Evolutionary conservation across 2,329 filamentous ascomycete genomes (phyloP), one percentile per base, ranked within the genome.

Genomic region (Aurifilum marmelostoma): DNA sequence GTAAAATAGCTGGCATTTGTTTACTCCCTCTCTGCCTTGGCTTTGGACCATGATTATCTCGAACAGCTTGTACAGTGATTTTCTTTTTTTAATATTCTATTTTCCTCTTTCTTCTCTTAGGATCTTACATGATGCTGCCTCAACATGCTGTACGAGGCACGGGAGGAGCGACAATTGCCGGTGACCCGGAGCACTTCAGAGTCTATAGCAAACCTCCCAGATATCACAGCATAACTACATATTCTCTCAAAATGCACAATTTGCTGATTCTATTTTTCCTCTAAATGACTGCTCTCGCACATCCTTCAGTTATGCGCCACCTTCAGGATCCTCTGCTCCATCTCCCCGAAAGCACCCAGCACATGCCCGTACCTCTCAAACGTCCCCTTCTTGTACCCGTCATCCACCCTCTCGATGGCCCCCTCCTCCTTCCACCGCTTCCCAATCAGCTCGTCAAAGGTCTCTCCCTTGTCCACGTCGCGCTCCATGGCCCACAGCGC

Each of bases 401-500:
- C 87, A 54, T 91, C 93, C 59, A 97, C 91, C 81, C 88, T 92
- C 81, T 92, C 88, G 16, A 97, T 90, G 73, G 94, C 93, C 0
- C 89, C 90, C 73, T 91, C 90, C 80, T 97, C 95, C 71, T 88
- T 88, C 96, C 96, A 99, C 72, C 96, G 85, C 76, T 83, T 83
- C 9, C 91, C 93, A 71, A 99, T 91, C 72, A 97, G 84, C 71
- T 95, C 91, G 77, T 98, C 96, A 81, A 98, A 98, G 4, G 87
- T 92, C 85, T 97, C 90, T 24, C 83, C 85, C 1, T 81, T 78
- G 29, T 79, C 79, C 1, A 81, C 78, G 32, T 80, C 79, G 62
- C 92, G 83, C 83, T 96, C 93, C 67, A 93, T 84, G 0, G 92
- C 94, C 96, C 96, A 99, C 0, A 97, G 90, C 18, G 96, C 95